Evolutionary conservation across 352 stramenopile genomes (phyloP), one percentile per base, ranked within the genome.

Genomic region (Pythium aquatile): DNA sequence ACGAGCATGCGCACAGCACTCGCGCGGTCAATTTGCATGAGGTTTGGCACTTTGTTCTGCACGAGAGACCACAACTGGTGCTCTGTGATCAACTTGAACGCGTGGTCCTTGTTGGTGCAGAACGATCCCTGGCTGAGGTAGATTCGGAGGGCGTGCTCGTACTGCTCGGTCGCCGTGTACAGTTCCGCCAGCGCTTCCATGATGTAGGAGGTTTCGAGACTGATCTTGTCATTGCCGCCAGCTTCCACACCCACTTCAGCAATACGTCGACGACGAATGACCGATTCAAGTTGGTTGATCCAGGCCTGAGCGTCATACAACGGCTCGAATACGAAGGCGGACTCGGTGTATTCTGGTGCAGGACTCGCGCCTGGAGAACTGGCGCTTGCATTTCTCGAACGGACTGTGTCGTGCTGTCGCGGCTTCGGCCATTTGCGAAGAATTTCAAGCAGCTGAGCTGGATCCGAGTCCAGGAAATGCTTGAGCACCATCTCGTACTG

Each of bases 401-500:
- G 46, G 20, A 60, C 11, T 3, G 68, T 48, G 29, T 88, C 77
- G 26, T 87, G 75, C 3, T 65, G 73, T 14, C 76, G 76, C 0
- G 86, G 86, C 24, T 92, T 94, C 2, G 86, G 86, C 86, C 83
- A 94, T 47, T 93, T 94, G 14, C 79, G 79, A 55, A 94, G 90
- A 13, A 93, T 75, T 37, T 93, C 81, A 0, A 93, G 73, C 16
- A 94, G 52, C 16, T 91, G 79, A 3, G 76, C 83, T 0, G 86
- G 83, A 73, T 94, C 86, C 2, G 82, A 90, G 49, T 92, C 86
- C 24, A 94, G 49, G 46, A 94, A 94, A 48, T 93, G 86, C 64
- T 90, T 89, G 30, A 94, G 68, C 16, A 92, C 81, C 86, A 94
- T 94, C 44, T 94, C 86, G 58, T 94, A 94, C 57, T 91, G 81